Conservation (phyloP, 1,284 basidiomycete genomes). For the Irpex lacteus region DNA sequence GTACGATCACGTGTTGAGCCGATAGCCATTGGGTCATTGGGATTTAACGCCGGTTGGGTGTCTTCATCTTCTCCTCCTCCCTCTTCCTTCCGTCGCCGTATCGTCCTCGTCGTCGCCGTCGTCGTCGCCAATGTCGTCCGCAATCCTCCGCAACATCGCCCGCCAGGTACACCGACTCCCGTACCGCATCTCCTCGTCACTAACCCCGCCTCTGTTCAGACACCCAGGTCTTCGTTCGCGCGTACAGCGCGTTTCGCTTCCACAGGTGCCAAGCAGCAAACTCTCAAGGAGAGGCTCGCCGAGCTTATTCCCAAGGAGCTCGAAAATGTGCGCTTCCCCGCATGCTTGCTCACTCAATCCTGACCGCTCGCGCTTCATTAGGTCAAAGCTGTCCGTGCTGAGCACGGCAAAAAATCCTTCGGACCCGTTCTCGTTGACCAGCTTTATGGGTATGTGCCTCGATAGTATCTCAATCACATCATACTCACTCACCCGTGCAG, state of each 20-base stretch:
- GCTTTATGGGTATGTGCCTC: slow-evolving; percentile 67
- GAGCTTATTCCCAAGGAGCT: slow-evolving; percentile 89
- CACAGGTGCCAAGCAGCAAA: slow-evolving; percentile 64
- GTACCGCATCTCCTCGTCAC: background rate
- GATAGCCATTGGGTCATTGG: background rate
- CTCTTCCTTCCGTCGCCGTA: slow-evolving; percentile 16
- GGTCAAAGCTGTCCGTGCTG: slow-evolving; percentile 82
- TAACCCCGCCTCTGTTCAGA: slow-evolving; percentile 18
- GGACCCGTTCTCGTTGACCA: slow-evolving; percentile 91
- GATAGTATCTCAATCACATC: background rate
- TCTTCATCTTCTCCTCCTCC: slow-evolving; percentile 2
- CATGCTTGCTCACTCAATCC: background rate
- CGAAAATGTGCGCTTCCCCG: slow-evolving; percentile 61
- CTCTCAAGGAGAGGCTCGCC: slow-evolving; percentile 87
- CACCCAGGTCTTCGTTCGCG: slow-evolving; percentile 42
- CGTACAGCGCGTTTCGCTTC: slow-evolving; percentile 60
- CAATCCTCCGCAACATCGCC: slow-evolving; percentile 40
- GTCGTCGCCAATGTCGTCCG: slow-evolving; percentile 25
- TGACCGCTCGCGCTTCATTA: slow-evolving; percentile 25
- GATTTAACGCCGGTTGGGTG: background rate
- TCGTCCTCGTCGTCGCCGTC: background rate
- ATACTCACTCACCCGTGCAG: slow-evolving; percentile 37
- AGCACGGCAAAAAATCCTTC: slow-evolving; percentile 88
- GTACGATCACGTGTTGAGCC: slow-evolving; percentile 1
- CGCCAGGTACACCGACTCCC: slow-evolving; percentile 38